Percentiles rank a stretch among this genome's conserved stretches.
Conservation (phyloP, 2,329 filamentous ascomycete genomes). For the Trichoderma breve region DNA sequence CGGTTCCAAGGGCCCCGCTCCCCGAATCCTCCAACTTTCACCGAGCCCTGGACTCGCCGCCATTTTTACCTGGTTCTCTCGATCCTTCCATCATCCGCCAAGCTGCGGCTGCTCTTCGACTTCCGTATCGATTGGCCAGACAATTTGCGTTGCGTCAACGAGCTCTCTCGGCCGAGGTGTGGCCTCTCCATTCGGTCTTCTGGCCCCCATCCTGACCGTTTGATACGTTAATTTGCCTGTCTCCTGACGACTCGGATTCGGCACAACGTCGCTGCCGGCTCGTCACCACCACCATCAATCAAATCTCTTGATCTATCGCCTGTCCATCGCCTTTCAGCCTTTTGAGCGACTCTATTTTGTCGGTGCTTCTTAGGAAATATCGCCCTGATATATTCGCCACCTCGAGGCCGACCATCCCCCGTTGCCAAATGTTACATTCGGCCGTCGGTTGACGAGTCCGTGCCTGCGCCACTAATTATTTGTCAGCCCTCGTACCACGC, state of each 20-base stretch:
- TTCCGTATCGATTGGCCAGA: neutral
- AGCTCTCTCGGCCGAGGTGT: neutral
- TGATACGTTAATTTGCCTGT: constrained; percentile 7
- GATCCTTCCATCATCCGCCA: neutral
- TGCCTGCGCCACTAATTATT: constrained; percentile 15
- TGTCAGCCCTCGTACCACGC: constrained; percentile 19
- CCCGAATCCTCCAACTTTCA: neutral
- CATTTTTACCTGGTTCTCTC: neutral
- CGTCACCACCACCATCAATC: constrained; percentile 1
- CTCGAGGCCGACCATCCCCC: neutral
- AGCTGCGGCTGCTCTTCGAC: neutral
- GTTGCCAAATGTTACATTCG: constrained; percentile 4
- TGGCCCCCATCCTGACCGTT: constrained; percentile 12
- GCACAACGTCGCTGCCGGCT: constrained; percentile 15
- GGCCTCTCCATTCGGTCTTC: neutral
- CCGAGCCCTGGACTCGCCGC: neutral
- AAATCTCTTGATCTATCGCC: neutral
- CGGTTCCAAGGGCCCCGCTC: constrained; percentile 11
- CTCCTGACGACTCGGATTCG: constrained; percentile 17
- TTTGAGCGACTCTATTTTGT: neutral
- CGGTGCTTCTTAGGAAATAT: neutral
- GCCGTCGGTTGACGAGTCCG: constrained; percentile 4
- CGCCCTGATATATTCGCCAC: constrained; percentile 8
- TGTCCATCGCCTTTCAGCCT: neutral
- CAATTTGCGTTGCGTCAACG: neutral